phyloP scores from a whole-genome alignment of 2,329 filamentous ascomycete genomes.

The Ascochyta lentis region DNA sequence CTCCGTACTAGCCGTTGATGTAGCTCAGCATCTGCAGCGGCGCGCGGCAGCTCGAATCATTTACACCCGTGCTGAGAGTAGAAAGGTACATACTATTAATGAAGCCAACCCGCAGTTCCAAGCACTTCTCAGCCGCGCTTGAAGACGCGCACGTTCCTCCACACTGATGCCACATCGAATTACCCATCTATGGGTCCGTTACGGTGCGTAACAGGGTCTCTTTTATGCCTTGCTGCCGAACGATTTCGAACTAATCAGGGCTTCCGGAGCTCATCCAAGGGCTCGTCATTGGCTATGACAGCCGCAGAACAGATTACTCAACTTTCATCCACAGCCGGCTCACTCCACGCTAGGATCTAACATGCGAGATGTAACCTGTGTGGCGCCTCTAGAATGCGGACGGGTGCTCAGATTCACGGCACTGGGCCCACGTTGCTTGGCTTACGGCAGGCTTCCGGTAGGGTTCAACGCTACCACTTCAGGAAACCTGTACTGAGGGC shows the following conservation, averaged over 20 bases:
- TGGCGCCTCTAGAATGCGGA: constrained; percentile 17
- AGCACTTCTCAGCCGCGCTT: constrained; percentile 3
- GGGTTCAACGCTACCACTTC: not conserved
- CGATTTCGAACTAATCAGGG: not conserved
- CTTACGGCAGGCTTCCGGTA: not conserved
- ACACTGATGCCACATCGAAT: not conserved
- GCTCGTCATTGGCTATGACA: not conserved
- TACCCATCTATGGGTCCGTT: not conserved
- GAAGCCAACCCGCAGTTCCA: not conserved
- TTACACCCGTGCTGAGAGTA: not conserved
- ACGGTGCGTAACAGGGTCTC: constrained; percentile 6
- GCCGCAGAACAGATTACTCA: not conserved
- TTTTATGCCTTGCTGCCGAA: not conserved
- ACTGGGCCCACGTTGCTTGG: constrained; percentile 3
- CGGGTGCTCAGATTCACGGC: constrained; percentile 5
- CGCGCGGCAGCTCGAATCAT: constrained; percentile 6
- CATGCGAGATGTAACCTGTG: constrained; percentile 15
- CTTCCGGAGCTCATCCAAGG: not conserved
- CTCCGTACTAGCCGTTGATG: constrained; percentile 3
- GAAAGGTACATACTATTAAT: not conserved
- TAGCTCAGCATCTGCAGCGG: not conserved
- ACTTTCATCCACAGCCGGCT: not conserved
- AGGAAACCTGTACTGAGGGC: not conserved
- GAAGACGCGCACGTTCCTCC: not conserved
- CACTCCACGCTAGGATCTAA: constrained; percentile 13